Base-by-base conservation (phyloP, 495 filamentous ascomycete species). In the Aeminium ludgeri region DNA sequence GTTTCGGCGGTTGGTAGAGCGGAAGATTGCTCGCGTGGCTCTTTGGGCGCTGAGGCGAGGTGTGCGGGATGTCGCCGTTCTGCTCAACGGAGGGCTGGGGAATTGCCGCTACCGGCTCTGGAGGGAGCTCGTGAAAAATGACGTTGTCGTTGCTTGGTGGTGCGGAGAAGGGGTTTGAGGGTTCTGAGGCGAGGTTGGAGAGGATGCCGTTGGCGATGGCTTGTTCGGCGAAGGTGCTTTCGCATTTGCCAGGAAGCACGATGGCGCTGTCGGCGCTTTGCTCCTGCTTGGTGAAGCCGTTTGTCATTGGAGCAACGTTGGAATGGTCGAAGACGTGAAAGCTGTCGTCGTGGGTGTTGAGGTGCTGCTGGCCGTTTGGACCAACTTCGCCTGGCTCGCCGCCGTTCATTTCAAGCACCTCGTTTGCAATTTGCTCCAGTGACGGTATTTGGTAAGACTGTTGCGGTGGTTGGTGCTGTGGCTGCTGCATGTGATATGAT, bases 371-470 rank as follows among this genome's bases (percentile, higher is more conserved):
- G 12, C 13, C 11, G 13, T 10, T 34, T 10, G 38, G 11, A 10
- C 32, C 30, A 4, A 32, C 34, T 13, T 47, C 46, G 1, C 34
- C 19, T 17, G 43, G 38, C 6, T 36, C 27, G 20, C 32, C 27
- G 8, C 48, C 48, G 32, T 51, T 47, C 44, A 51, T 47, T 19
- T 51, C 44, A 7, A 50, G 25, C 15, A 51, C 48, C 20, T 51
- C 48, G 20, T 45, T 51, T n/a, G 48, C 48, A 28, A 51, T 51
- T 40, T 51, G 48, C 44, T 51, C 48, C 6, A 51, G 36, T 36
- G 48, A 51, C 32, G 43, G 39, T 12, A 43, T 43, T 13, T 43
- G 28, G 33, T 42, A 47, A 5, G 29, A 23, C 16, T 18, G 13
- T 13, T 34, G 30, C 3, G 6, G 27, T 8, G 23, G 23, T 8